These are phyloP conservation scores for Gaeumannomyces sp. DNA, from an alignment of 2,329 filamentous ascomycete species.

Conservation along the genomic window DNA sequence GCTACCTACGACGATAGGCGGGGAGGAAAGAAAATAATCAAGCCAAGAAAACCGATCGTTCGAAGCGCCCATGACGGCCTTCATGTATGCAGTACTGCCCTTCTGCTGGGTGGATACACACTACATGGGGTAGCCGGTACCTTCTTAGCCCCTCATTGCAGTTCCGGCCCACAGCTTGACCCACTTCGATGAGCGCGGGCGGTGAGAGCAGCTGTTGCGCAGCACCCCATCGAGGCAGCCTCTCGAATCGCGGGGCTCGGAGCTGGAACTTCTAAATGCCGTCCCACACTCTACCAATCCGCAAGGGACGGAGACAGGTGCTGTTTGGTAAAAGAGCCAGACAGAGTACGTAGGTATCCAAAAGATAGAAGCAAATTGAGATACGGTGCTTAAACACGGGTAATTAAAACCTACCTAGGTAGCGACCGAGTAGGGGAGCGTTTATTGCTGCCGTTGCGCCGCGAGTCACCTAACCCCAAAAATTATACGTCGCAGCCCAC, in stretches of 20 bases:
- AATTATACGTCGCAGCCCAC: not conserved
- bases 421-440: too few relatives aligned
- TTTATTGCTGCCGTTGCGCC: not conserved
- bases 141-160: not conserved
- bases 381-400: too few relatives aligned
- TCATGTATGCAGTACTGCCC: not conserved
- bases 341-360: not conserved
- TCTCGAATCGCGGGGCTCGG: constrained; percentile 9
- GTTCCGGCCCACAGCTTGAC: not conserved
- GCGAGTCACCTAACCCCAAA: not conserved
- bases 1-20: not conserved
- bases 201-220: not conserved
- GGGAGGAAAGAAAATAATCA: not conserved
- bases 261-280: constrained; percentile 10
- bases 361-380: too few relatives aligned
- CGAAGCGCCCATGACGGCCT: too few relatives aligned
- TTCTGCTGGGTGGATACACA: not conserved
- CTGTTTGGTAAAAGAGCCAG: too few relatives aligned
- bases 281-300: constrained; percentile 5
- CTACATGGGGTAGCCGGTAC: not conserved
- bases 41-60: not conserved
- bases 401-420: too few relatives aligned
- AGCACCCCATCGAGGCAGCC: too few relatives aligned
- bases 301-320: too few relatives aligned
- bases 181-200: too few relatives aligned